phyloP scores from a whole-genome alignment of 495 filamentous ascomycete species.

The Xylaria cubensis region DNA sequence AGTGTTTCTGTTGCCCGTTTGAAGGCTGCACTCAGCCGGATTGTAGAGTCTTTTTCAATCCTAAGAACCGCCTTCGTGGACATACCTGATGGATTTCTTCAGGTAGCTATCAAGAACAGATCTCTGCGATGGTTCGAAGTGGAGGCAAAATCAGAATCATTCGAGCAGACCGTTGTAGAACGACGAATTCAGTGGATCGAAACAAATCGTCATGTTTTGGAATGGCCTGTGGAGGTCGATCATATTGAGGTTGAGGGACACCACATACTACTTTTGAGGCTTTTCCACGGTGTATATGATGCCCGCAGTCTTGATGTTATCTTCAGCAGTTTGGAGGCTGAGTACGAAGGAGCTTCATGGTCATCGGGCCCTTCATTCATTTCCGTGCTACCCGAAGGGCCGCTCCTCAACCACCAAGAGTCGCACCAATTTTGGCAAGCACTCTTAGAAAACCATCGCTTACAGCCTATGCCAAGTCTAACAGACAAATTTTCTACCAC shows the following conservation, averaged over 20 bases:
- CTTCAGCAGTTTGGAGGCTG: constrained; percentile 59
- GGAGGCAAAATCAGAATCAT: constrained; percentile 28
- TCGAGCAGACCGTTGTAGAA: constrained; percentile 40
- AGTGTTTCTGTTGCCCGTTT: constrained; percentile 52
- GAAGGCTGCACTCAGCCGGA: constrained; percentile 55
- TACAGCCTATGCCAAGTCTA: constrained; percentile 40
- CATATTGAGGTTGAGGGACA: constrained; percentile 37
- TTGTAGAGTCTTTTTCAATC: constrained; percentile 59
- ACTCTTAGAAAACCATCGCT: constrained; percentile 55
- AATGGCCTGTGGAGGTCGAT: constrained; percentile 48
- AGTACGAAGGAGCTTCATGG: constrained; percentile 47
- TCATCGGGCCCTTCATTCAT: constrained; percentile 56
- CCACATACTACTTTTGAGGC: constrained; percentile 61
- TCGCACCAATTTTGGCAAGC: constrained; percentile 72
- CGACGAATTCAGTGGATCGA: constrained; percentile 51
- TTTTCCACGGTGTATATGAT: constrained; percentile 92
- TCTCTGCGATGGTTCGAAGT: constrained; percentile 57
- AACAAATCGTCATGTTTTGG: constrained; percentile 43
- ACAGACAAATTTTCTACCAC: constrained; percentile 21
- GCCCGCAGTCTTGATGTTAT: constrained; percentile 76
- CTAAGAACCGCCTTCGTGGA: constrained; percentile 70
- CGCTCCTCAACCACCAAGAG: constrained; percentile 59
- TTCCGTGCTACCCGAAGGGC: constrained; percentile 60
- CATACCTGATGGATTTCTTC: constrained; percentile 73
- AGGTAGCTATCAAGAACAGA: constrained; percentile 63